These are phyloP conservation scores for Dryas drummondii DNA, from an alignment of 306 rosid species.

Conservation along the genomic window DNA sequence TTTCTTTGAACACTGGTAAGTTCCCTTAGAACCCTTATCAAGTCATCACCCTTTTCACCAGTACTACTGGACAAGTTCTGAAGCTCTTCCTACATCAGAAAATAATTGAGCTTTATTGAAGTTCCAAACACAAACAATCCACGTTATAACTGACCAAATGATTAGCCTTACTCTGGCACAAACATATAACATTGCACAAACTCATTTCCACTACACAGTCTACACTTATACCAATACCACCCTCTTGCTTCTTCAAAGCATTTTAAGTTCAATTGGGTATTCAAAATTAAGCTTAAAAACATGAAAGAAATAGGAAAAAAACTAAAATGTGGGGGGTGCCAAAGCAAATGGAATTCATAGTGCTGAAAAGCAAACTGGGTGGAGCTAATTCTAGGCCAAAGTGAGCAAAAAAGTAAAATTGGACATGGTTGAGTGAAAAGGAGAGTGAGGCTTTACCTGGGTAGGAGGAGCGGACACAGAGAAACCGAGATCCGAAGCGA, in stretches of 20 bases:
- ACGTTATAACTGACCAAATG: conserved; percentile 5
- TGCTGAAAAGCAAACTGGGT: conserved; percentile 4
- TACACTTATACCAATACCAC: neutral
- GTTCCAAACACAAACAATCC: neutral
- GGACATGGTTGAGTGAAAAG: neutral
- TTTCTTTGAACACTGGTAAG: conserved; percentile 82
- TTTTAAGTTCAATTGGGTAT: neutral
- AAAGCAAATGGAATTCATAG: neutral
- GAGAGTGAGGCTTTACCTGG: conserved; percentile 38
- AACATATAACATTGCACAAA: neutral
- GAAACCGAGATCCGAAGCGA: conserved; percentile 89
- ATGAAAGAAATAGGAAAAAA: neutral
- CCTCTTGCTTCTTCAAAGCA: neutral
- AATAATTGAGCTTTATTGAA: neutral
- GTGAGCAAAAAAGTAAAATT: conserved; percentile 8
- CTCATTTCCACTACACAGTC: neutral
- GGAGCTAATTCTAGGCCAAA: neutral
- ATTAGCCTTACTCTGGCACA: conserved; percentile 7
- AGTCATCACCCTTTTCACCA: conserved; percentile 81
- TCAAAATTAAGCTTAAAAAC: neutral
- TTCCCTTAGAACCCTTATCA: conserved; percentile 81
- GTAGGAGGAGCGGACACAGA: conserved; percentile 58
- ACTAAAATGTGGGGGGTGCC: neutral
- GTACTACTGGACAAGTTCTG: conserved; percentile 49
- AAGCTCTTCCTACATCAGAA: conserved; percentile 57